phyloP scores from a whole-genome alignment of 1,284 basidiomycete genomes.

The Erythrobasidium hasegawianum region DNA sequence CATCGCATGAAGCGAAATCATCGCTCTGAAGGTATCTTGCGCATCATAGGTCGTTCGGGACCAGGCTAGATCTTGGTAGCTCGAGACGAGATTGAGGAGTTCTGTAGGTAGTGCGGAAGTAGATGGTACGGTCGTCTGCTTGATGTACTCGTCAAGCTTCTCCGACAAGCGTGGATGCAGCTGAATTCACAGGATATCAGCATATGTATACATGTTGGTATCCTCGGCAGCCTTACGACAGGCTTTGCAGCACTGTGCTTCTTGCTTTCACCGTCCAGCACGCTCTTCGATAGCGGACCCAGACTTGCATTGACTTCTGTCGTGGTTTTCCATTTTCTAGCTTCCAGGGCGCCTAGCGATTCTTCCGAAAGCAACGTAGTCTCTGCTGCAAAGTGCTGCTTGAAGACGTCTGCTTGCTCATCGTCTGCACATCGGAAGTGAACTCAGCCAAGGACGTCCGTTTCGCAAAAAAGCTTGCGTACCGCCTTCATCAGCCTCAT shows the following conservation, averaged over 20 bases:
- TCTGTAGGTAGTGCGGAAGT: conserved; percentile 60
- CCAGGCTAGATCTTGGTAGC: conserved; percentile 68
- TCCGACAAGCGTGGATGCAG: conserved; percentile 40
- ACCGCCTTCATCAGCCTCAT: conserved; percentile 41
- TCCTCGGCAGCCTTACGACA: neutral
- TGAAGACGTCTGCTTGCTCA: conserved; percentile 52
- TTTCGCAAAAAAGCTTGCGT: neutral
- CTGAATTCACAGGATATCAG: conserved; percentile 1
- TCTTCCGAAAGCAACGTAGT: conserved; percentile 55
- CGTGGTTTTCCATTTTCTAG: conserved; percentile 55
- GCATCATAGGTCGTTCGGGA: conserved; percentile 57
- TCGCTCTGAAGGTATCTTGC: conserved; percentile 59
- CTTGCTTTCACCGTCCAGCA: neutral
- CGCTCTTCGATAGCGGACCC: conserved; percentile 6
- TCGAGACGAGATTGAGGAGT: conserved; percentile 56
- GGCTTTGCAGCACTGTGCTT: neutral
- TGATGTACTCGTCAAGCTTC: conserved; percentile 33
- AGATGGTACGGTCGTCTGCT: conserved; percentile 55
- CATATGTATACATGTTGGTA: neutral
- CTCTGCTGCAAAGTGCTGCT: conserved; percentile 63
- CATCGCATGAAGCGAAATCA: conserved; percentile 67
- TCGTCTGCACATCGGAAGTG: neutral
- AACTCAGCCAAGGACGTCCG: neutral
- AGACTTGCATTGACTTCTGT: conserved; percentile 50
- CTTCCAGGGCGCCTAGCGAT: conserved; percentile 56